Base-by-base conservation (phyloP, 305 asterid genomes). In the Fraxinus greggii region DNA sequence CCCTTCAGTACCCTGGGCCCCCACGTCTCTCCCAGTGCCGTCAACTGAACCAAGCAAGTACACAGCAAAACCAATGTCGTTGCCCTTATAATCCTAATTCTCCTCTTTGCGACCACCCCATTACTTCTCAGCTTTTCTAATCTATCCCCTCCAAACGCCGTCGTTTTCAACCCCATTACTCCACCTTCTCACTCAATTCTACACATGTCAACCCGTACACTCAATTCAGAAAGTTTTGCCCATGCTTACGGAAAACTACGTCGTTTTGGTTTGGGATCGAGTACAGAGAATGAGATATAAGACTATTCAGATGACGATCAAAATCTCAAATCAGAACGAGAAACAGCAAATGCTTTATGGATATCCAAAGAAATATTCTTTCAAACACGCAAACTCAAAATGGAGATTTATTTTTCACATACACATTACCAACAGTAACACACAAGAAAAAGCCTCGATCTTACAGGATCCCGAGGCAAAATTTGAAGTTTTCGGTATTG, bases 1-100 rank as follows among this genome's bases (percentile, higher is more conserved):
- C 93, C 97, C 85, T 91, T 93, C n/a, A 93, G 82, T 75, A 93
- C 96, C 40, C 93, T 88, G 79, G 92, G 94, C 75, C 97, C 97
- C 89, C 96, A 90, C 77, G 89, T 89, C 79, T 91, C 97, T 33
- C 96, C 92, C 87, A 90, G 86, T 28, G 96, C 92, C 69, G 88
- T 90, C 75, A 93, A 85, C 85, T 92, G 97, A 88, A 93, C 96
- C 79, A 93, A 84, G 80, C 94, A 93, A 81, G 95, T 93, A 94
- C 96, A 93, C 79, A 93, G 85, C 85, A 93, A 74, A 82, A 93
- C 72, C 26, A 93, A 84, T 0, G 93, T 89, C 0, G 92, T 90
- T 38, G 92, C 96, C 79, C 96, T 88, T 72, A 93, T 89, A 81
- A 89, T 89, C 90, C 91, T 92, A 92, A 90, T 90, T 74, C 94